These are phyloP conservation scores for Cucumis melo DNA, from an alignment of 306 rosid species.

Conservation along the genomic window DNA sequence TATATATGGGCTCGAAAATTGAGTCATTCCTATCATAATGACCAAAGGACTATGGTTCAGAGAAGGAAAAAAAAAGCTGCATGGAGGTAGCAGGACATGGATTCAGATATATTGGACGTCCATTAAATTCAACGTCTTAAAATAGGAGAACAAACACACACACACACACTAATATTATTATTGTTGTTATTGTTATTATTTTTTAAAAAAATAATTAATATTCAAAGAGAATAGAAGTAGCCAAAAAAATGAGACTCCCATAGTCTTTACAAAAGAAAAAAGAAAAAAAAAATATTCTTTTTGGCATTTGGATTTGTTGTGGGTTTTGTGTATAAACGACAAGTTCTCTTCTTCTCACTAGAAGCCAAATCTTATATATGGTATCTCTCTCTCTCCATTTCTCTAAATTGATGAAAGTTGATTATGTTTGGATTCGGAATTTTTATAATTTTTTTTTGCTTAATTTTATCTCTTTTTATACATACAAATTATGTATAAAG, in stretches of 20 bases:
- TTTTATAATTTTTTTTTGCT: too few relatives aligned
- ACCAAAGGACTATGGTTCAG: constrained; percentile 12
- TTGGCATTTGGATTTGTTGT: neutral
- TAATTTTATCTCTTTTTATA: too few relatives aligned
- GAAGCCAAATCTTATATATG: neutral
- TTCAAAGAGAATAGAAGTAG: too few relatives aligned
- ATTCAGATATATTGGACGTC: constrained; percentile 10
- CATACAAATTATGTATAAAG: too few relatives aligned
- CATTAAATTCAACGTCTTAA: constrained; percentile 5
- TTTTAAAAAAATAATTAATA: neutral
- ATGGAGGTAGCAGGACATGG: neutral
- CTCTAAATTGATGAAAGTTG: neutral
- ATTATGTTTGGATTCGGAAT: too few relatives aligned
- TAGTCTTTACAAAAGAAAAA: neutral
- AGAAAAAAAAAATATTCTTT: neutral
- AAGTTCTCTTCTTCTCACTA: neutral
- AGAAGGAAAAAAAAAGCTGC: constrained; percentile 7
- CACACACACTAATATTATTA: too few relatives aligned
- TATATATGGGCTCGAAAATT: constrained; percentile 24
- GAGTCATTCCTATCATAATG: constrained; percentile 61
- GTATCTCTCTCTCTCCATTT: neutral
- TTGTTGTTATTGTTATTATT: too few relatives aligned
- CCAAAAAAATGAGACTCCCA: neutral
- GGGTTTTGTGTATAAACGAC: neutral
- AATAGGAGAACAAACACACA: neutral